Conservation (phyloP, 225 moss, liverwort and hornwort genomes). For the Rhytidiadelphus loreus region DNA sequence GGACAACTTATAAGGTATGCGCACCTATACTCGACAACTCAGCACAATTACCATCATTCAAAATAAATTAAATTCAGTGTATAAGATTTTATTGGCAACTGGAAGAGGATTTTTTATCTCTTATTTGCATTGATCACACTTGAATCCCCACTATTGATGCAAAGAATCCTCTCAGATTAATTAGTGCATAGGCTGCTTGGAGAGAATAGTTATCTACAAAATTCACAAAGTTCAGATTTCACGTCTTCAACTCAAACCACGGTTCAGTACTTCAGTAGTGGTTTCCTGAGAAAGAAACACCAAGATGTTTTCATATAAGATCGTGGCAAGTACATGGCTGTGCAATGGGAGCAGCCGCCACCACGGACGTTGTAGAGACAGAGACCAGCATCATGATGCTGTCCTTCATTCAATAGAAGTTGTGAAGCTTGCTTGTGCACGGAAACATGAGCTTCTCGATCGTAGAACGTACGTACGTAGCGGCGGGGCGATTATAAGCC, state of each 20-base stretch:
- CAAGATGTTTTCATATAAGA: neutral
- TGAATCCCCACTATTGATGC: neutral
- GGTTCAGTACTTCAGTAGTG: neutral
- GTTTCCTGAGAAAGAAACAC: neutral
- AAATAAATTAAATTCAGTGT: neutral
- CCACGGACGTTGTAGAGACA: conserved; percentile 60
- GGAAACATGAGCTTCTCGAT: conserved; percentile 69
- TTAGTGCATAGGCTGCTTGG: too few relatives aligned
- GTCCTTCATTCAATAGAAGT: conserved; percentile 64
- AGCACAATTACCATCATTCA: neutral
- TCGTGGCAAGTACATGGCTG: conserved; percentile 41
- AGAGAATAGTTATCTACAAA: too few relatives aligned
- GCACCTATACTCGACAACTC: neutral
- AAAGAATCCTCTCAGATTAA: too few relatives aligned
- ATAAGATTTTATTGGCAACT: neutral
- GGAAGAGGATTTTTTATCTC: neutral
- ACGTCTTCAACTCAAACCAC: neutral
- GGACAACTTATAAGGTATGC: too few relatives aligned
- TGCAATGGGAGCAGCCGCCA: conserved; percentile 46
- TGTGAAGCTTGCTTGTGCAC: conserved; percentile 60
- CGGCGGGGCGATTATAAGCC: conserved; percentile 65
- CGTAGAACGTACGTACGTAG: conserved; percentile 68
- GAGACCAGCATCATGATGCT: conserved; percentile 56
- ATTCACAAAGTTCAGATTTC: neutral
- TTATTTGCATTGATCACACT: too few relatives aligned